Evolutionary conservation across 257 asterid species (phyloP).

Genomic region (Solanum medicagineum): DNA sequence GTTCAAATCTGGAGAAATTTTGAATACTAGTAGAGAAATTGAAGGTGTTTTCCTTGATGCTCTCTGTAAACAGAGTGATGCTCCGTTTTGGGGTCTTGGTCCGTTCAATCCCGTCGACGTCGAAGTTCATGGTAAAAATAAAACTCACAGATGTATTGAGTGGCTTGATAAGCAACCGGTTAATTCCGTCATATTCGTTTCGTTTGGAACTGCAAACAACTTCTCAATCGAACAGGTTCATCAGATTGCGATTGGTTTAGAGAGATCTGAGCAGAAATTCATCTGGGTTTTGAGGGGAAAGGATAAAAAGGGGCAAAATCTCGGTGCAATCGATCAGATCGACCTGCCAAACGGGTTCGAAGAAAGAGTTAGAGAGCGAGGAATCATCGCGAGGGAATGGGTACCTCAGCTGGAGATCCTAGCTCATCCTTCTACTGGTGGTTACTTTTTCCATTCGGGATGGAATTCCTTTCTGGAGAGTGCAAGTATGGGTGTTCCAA

Average conservation of each 20-base stretch:
- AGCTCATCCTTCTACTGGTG: neutral
- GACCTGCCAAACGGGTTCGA: neutral
- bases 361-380: neutral
- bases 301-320: neutral
- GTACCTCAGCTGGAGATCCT: neutral
- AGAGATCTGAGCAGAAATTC: neutral
- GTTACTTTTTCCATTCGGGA: neutral
- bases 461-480: neutral
- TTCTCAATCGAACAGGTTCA: neutral
- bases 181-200: neutral
- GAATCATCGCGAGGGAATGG: neutral
- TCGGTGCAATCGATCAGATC: neutral
- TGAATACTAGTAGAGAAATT: neutral
- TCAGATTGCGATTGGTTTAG: neutral
- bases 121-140: too few relatives aligned
- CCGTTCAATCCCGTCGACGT: neutral
- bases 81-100: neutral
- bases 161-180: neutral
- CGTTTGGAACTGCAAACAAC: neutral
- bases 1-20: neutral
- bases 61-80: neutral
- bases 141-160: neutral
- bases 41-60: neutral
- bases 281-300: neutral
- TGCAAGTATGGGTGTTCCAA: neutral